Evolutionary conservation across 2,329 filamentous ascomycete species (phyloP).

Genomic region (Cercospora sp.): DNA sequence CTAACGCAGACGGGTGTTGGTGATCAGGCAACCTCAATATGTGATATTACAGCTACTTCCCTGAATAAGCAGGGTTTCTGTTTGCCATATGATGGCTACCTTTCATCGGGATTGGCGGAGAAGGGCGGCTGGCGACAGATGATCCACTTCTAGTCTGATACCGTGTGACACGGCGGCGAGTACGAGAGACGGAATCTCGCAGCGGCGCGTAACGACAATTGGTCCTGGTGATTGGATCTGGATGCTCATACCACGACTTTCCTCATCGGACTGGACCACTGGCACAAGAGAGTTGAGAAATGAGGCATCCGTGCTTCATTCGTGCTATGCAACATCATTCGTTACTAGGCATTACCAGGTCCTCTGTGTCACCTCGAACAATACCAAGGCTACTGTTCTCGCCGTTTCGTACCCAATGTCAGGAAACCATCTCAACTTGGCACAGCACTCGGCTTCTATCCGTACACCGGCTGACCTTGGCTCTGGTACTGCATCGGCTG

Average conservation of each 20-base stretch:
- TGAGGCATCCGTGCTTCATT: neutral
- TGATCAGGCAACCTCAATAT: neutral
- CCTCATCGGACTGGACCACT: neutral
- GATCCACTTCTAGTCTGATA: neutral
- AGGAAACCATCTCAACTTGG: neutral
- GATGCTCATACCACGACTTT: neutral
- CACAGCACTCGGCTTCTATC: neutral
- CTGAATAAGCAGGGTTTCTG: neutral
- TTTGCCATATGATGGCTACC: neutral
- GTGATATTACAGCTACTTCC: neutral
- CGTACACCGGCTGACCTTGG: neutral
- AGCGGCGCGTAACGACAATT: neutral
- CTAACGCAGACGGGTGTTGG: neutral
- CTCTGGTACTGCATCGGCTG: constrained; percentile 2
- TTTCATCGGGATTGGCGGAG: neutral
- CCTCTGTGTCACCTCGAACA: neutral
- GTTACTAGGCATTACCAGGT: neutral
- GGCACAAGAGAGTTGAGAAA: too few species aligned
- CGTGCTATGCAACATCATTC: neutral
- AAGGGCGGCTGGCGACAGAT: neutral
- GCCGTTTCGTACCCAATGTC: neutral
- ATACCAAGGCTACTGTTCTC: neutral
- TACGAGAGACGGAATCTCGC: neutral
- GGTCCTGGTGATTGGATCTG: neutral
- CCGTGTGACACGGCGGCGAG: neutral